These are phyloP conservation scores for Wickerhamiella azymoides DNA, from an alignment of 805 yeast genomes.

Conservation along the genomic window DNA sequence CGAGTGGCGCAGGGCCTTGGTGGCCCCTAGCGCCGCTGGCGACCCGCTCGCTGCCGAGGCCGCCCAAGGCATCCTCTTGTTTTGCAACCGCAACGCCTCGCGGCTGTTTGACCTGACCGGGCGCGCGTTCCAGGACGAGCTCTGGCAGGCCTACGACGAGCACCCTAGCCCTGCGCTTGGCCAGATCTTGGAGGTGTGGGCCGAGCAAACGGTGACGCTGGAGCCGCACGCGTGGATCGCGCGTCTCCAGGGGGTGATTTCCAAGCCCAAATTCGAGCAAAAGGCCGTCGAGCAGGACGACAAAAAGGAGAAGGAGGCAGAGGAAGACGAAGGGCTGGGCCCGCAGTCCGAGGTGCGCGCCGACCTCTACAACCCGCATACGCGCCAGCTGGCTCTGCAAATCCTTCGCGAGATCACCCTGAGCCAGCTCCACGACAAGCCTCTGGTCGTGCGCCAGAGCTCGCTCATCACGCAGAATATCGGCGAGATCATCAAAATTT, in stretches of 20 bases:
- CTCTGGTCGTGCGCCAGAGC: constrained; percentile 14
- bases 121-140: constrained; percentile 34
- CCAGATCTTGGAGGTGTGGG: constrained; percentile 44
- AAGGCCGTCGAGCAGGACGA: background rate
- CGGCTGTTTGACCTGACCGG: constrained; percentile 29
- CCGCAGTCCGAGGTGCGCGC: constrained; percentile 17
- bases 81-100: constrained; percentile 41
- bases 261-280: constrained; percentile 14
- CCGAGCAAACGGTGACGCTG: constrained; percentile 34
- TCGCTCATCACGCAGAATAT: constrained; percentile 20
- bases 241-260: constrained; percentile 34
- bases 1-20: constrained; percentile 16
- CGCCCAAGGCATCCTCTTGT: constrained; percentile 43
- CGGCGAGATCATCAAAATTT: constrained; percentile 55
- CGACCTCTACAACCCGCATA: constrained; percentile 32
- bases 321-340: constrained; percentile 25
- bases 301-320: constrained; percentile 32
- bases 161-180: constrained; percentile 34
- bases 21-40: too few relatives aligned
- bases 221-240: constrained; percentile 42
- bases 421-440: constrained; percentile 14
- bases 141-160: constrained; percentile 47
- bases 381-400: constrained; percentile 28
- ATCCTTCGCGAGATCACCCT: constrained; percentile 23
- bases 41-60: constrained; percentile 25